These are phyloP conservation scores for Paracoccidioides lutzii DNA, from an alignment of 2,329 filamentous ascomycete genomes.

Conservation along the genomic window DNA sequence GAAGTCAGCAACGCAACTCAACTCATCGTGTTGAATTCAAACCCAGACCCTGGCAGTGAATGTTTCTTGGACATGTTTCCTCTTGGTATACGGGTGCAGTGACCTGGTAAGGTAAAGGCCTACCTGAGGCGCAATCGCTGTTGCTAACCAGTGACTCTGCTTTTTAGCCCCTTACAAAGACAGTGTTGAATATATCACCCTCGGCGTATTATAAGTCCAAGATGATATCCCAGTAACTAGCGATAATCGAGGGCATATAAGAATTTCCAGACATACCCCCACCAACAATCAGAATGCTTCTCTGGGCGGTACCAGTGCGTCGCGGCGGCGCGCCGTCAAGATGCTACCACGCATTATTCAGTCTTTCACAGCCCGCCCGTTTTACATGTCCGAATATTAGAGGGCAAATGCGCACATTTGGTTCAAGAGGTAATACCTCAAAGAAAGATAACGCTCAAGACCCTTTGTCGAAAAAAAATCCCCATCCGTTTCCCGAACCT, in stretches of 20 bases:
- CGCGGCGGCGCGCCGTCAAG: constrained; percentile 21
- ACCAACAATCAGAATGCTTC: constrained; percentile 19
- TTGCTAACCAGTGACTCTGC: background rate
- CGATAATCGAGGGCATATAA: too few relatives aligned
- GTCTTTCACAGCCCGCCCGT: constrained; percentile 15
- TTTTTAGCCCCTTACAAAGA: background rate
- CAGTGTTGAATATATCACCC: background rate
- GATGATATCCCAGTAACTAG: background rate
- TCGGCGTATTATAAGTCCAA: background rate
- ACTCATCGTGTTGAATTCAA: background rate
- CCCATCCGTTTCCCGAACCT: constrained; percentile 1
- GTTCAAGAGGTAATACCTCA: constrained; percentile 13
- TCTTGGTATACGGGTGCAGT: background rate
- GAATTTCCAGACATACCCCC: too few relatives aligned
- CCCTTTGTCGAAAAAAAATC: constrained; percentile 12
- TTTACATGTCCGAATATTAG: constrained; percentile 15
- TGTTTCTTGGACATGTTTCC: background rate
- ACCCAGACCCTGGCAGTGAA: background rate
- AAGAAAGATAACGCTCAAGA: constrained; percentile 15
- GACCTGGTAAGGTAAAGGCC: background rate
- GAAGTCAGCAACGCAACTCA: background rate
- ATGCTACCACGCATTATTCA: constrained; percentile 13
- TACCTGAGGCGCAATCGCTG: too few relatives aligned
- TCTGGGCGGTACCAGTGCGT: constrained; percentile 24
- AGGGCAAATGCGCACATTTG: constrained; percentile 20